Conservation (phyloP, 257 asterid species). For the Solanum stenotomum region DNA sequence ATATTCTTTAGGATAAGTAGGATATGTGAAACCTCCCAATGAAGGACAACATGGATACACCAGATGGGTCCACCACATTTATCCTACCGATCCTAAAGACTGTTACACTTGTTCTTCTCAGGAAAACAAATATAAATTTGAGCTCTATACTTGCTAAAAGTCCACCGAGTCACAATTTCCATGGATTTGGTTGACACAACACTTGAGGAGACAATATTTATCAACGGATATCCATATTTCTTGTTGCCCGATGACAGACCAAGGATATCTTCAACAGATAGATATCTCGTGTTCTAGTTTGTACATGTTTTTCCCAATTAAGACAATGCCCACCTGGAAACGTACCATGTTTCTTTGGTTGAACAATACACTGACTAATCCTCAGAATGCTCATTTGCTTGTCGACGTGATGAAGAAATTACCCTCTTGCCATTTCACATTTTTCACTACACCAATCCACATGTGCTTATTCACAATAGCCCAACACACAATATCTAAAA, state of each 20-base stretch:
- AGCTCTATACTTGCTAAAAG: constrained; percentile 8
- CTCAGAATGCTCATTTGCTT: no score
- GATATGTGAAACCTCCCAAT: no score
- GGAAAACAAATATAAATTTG: background rate
- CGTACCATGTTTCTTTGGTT: background rate
- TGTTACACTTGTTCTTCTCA: background rate
- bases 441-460: no score
- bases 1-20: no score
- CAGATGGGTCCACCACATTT: no score
- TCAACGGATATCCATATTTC: background rate
- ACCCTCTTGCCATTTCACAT: no score
- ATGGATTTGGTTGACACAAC: constrained; percentile 5
- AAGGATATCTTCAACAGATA: constrained; percentile 39
- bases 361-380: background rate
- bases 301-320: constrained; percentile 31
- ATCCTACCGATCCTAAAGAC: background rate
- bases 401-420: no score
- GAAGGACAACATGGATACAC: no score
- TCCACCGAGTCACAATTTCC: background rate
- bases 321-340: background rate
- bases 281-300: constrained; percentile 34
- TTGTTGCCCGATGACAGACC: constrained; percentile 29
- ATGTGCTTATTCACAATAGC: no score
- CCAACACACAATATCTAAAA: no score
- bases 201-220: background rate